Evolutionary conservation across 2,329 filamentous ascomycete genomes (phyloP), one percentile per base, ranked within the genome.

Genomic region (Arthroderma sp.): DNA sequence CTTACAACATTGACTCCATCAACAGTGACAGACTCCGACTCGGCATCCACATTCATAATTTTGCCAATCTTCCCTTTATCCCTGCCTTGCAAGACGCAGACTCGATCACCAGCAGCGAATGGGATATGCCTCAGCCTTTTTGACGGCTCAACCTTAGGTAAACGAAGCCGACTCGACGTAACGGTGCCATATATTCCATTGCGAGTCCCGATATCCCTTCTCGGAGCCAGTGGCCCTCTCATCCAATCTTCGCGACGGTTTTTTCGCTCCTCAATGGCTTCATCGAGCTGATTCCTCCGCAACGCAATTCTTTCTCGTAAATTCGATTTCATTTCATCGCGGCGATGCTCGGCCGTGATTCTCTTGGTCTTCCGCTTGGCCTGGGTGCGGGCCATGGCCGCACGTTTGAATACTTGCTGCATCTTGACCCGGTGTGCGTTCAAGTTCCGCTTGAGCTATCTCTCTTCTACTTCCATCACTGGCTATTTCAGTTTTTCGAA

Each of bases 11-110:
- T 79, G 48, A 80, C 54, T 27, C 72, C 75, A 50, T 77, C 70
- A 37, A 88, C 65, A n/a, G 65, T 70, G 38, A 86, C 68, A 50
- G 73, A 72, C 49, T 77, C 80, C 38, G 65, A 68, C 7, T 72
- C 63, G 4, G 58, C 50, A 51, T 77, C 66, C 38, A 93, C 68
- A 1, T 68, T 61, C 48, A 61, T 63, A 38, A 96, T 76, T n/a
- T 68, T 68, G 42, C 85, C 84, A 64, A 98, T 91, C 68, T 82
- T 85, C 56, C 87, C 87, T 68, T 80, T 83, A 57, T 91, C 83
- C 32, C 73, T 74, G 6, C 89, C 88, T 49, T 82, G 77, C 44
- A 86, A 66, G 47, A 96, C 68, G 43, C 89, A 84, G 30, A 95
- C 87, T 48, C 91, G 76, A 64, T 96, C 91, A 5, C 80, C 79